phyloP scores from a whole-genome alignment of 805 yeast genomes.

The Saturnispora ahearnii region DNA sequence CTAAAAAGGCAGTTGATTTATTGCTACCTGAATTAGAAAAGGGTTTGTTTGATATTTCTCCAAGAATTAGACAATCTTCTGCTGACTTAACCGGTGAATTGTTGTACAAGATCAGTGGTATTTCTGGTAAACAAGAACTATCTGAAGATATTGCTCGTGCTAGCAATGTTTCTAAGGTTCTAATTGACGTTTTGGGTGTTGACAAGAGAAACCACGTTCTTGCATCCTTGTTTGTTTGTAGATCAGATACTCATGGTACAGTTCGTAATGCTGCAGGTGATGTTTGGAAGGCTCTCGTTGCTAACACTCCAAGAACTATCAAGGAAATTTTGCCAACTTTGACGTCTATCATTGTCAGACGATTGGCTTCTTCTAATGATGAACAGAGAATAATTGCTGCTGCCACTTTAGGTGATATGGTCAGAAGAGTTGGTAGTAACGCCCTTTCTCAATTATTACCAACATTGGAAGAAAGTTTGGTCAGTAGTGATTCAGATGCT shows the following conservation, averaged over 20 bases:
- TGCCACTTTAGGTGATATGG: constrained; percentile 87
- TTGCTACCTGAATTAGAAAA: constrained; percentile 87
- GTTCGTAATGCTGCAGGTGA: constrained; percentile 88
- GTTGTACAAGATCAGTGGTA: constrained; percentile 88
- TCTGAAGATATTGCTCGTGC: constrained; percentile 42
- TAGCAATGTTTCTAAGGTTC: constrained; percentile 48
- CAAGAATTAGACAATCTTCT: constrained; percentile 85
- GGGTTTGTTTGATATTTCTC: constrained; percentile 74
- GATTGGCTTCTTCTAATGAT: constrained; percentile 75
- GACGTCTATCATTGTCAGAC: constrained; percentile 67
- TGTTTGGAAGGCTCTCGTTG: constrained; percentile 93
- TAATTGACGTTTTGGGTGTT: constrained; percentile 72
- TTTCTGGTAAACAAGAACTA: constrained; percentile 67
- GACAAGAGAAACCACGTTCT: constrained; percentile 83
- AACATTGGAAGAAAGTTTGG: constrained; percentile 59
- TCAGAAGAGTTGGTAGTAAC: constrained; percentile 84
- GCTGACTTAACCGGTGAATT: constrained; percentile 94
- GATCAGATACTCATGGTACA: constrained; percentile 80
- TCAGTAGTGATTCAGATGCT: constrained; percentile 63
- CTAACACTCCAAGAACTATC: constrained; percentile 90
- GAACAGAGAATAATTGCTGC: constrained; percentile 83
- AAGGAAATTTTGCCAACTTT: constrained; percentile 85
- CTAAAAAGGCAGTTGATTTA: constrained; percentile 85
- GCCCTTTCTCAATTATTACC: constrained; percentile 82
- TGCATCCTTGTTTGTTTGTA: constrained; percentile 82